phyloP scores from a whole-genome alignment of 495 filamentous ascomycete genomes.

The Daldinia vernicosa region DNA sequence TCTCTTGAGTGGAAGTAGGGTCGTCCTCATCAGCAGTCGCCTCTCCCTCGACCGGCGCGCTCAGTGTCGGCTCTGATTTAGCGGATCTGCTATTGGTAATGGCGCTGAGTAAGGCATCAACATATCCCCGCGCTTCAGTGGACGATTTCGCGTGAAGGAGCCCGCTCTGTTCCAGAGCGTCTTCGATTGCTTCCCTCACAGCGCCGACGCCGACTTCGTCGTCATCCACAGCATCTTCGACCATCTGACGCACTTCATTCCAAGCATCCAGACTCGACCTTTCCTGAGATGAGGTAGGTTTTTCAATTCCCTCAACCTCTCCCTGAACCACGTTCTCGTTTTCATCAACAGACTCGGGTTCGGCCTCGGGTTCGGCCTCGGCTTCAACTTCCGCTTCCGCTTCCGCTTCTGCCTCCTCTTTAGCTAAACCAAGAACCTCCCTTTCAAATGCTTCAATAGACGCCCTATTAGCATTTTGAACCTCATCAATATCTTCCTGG shows the following conservation, averaged over 20 bases:
- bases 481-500: conserved; percentile 71
- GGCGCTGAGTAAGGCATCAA: conserved; percentile 53
- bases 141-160: conserved; percentile 49
- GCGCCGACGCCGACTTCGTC: conserved; percentile 59
- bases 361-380: background rate
- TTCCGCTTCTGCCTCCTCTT: conserved; percentile 42
- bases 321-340: conserved; percentile 32
- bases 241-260: conserved; percentile 62
- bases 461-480: conserved; percentile 71
- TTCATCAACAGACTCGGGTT: conserved; percentile 3
- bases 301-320: conserved; percentile 40
- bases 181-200: conserved; percentile 54
- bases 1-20: background rate
- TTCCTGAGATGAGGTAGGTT: conserved; percentile 35
- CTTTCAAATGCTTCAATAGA: conserved; percentile 74
- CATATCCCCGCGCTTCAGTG: conserved; percentile 49
- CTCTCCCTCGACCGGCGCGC: conserved; percentile 26
- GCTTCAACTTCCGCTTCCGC: conserved; percentile 8
- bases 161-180: conserved; percentile 56
- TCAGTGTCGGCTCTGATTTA: conserved; percentile 25
- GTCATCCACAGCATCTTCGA: conserved; percentile 63
- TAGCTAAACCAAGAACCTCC: conserved; percentile 62
- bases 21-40: conserved; percentile 35
- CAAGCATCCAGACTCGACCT: conserved; percentile 50
- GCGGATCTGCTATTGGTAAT: conserved; percentile 44